These are phyloP conservation scores for Circinella minor DNA, from an alignment of 371 early-diverging fungal genomes.

Conservation along the genomic window DNA sequence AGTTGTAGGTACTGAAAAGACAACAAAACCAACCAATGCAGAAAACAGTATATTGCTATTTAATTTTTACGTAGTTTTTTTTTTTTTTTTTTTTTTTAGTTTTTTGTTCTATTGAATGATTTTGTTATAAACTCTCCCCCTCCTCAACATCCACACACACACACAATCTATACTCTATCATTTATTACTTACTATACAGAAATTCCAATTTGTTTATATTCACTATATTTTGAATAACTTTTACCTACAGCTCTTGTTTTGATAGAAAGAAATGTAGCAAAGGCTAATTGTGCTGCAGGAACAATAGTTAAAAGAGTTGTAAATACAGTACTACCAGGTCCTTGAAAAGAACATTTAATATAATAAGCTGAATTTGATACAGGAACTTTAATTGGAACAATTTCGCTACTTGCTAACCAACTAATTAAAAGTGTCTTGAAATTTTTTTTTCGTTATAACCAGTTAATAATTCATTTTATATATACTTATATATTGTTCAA, in stretches of 20 bases:
- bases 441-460: too few relatives aligned
- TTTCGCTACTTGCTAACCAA: conserved; percentile 44
- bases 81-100: too few relatives aligned
- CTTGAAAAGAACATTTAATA: conserved; percentile 48
- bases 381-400: conserved; percentile 35
- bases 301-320: conserved; percentile 36
- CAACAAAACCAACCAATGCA: conserved; percentile 53
- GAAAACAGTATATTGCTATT: conserved; percentile 65
- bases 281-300: conserved; percentile 40
- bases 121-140: too few relatives aligned
- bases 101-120: too few relatives aligned
- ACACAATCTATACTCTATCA: too few relatives aligned
- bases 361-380: conserved; percentile 45
- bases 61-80: too few relatives aligned
- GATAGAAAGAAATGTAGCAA: conserved; percentile 60
- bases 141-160: too few relatives aligned
- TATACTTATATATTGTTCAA: too few relatives aligned
- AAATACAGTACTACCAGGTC: conserved; percentile 37
- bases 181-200: conserved; percentile 59
- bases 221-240: conserved; percentile 58
- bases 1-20: conserved; percentile 50
- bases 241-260: conserved; percentile 58
- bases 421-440: conserved; percentile 42
- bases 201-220: conserved; percentile 62
- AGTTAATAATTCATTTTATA: too few relatives aligned